Evolutionary conservation across 176 grass and related monocot species (phyloP), one percentile per base, ranked within the genome.

Genomic region (Otatea glauca): DNA sequence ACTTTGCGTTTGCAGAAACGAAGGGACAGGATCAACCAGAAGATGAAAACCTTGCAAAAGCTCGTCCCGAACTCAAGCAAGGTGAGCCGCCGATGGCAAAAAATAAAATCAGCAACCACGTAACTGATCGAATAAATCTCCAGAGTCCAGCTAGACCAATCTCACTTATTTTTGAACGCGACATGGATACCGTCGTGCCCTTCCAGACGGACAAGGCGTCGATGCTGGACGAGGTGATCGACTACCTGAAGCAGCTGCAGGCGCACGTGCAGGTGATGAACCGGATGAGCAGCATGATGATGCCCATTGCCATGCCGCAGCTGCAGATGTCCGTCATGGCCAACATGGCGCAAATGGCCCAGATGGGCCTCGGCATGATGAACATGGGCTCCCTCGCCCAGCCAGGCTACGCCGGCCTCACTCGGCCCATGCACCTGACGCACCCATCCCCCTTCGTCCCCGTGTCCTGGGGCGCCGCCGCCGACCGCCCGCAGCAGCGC

Each of bases 141-240:
- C 10, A 49, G 6, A 25, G 5, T 5, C 29, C 17, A 49, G n/a
- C n/a, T n/a, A n/a, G 6, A 25, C 6, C 25, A 34, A 37, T 51
- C 6, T 66, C 18, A 15, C 25, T 37, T 16, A 0, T 48, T 15
- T 32, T 16, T 3, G 13, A 3, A 17, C 49, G 4, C 5, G 7
- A 42, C 18, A 0, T 70, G 35, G n/a, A 41, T 17, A 70, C 12
- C 34, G 35, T 12, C 8, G 34, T 20, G 23, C 44, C 14, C 6
- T 42, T 5, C 14, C 72, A 99, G 96, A 92, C 89, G 7, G 96
- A 96, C 89, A 99, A 99, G 77, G 96, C 96, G 69, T 99, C 96
- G 61, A 96, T 99, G 93, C 89, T 99, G 39, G 96, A 94, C 68
- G 96, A 99, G 93, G 96, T 82, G 88, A 96, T 99, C 84, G 93